Base-by-base conservation (phyloP, 805 yeast genomes). In the Myxozyma nipponensis region DNA sequence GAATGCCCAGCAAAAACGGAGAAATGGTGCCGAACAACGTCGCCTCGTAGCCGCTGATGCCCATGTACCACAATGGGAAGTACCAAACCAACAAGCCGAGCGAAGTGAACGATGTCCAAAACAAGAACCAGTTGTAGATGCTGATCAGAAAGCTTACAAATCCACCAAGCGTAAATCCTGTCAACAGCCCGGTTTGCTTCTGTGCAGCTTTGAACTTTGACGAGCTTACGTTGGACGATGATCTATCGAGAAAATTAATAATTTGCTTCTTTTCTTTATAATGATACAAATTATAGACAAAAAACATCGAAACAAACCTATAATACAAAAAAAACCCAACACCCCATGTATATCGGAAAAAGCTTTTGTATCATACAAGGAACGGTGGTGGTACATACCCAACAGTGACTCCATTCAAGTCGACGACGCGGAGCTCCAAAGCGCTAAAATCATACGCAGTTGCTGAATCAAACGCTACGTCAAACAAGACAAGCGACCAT, bases 51-150 rank as follows among this genome's bases (percentile, higher is more conserved):
- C 98, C 98, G 30, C 55, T 49, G 49, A 93, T 84, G 4, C 97
- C 98, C 97, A 93, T 89, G 65, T 85, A 79, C 98, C 98, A 93
- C 56, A 93, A 73, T 9, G 98, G 98, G 75, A 93, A 93, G 71
- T 86, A 87, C 98, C 98, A 93, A 44, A 93, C 82, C 63, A 93
- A 82, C 49, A 93, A 77, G 39, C 88, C 84, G 52, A 93, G 72
- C 0, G 96, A 79, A 2, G 98, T 85, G 39, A 81, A 57, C 21
- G 82, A 82, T 0, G 97, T 76, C 96, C 97, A 93, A 66, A 86
- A 87, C 49, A 87, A 74, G 64, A 80, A 83, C 40, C 53, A 47
- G 64, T 90, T 89, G 62, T 79, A 63, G 15, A 75, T 55, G 21
- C 65, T 63, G 2, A 68, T 60, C 15, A 57, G 39, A 49, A 70